Evolutionary conservation across 352 stramenopile genomes (phyloP), one percentile per base, ranked within the genome.

Genomic region (Detonula confervacea): DNA sequence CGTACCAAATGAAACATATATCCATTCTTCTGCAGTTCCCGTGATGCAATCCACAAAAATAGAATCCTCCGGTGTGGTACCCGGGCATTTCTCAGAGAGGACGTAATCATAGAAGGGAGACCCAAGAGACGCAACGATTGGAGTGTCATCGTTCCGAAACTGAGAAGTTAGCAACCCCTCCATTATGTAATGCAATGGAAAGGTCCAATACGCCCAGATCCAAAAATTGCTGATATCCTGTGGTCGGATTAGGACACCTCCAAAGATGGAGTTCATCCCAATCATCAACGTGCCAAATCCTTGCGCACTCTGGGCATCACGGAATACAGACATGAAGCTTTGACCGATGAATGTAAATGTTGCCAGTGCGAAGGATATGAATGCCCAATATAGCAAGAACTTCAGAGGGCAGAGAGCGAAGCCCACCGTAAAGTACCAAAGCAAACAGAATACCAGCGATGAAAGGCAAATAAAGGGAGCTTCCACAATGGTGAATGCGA

Each of bases 401-500:
- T 87, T 84, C 1, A 22, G 46, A 6, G 69, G 84, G 49, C 72
- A 51, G 11, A 72, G 16, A 11, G 76, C 82, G 37, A 96, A 85
- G 9, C 85, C 88, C 24, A 95, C 91, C 37, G 90, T 89, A 61
- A 91, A 95, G 67, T 95, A 91, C 47, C 95, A 85, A 39, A 94
- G 91, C 35, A 95, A 68, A 35, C 91, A 55, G 73, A 89, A 93
- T 24, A 93, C 71, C 24, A 90, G 59, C 8, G 72, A 84, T 16
- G 90, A 80, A 33, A 90, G 60, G 14, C 94, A 60, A 24, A 96
- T 89, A 68, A 96, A 97, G 30, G 95, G 95, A 33, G 96, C 65
- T 86, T 98, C 95, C 0, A 88, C 87, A 29, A 98, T 27, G 9
- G 91, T 95, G 55, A 90, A 93, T 8, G 91, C 90, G 7, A 96